These are phyloP conservation scores for Wallacemonas sp. DNA, from an alignment of 208 protist species.

Conservation along the genomic window DNA sequence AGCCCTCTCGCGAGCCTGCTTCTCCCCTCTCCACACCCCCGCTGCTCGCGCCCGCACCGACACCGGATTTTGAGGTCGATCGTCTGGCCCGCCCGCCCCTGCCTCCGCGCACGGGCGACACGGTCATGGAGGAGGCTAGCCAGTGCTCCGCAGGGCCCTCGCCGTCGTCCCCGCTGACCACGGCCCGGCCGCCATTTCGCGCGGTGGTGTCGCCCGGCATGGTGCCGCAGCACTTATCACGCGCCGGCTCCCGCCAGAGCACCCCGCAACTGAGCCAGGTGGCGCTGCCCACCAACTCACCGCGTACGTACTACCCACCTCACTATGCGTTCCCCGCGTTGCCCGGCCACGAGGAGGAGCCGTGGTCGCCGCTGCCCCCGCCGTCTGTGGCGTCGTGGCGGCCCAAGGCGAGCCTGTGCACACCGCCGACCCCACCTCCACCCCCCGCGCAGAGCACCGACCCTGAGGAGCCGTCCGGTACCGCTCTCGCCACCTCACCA, in stretches of 20 bases:
- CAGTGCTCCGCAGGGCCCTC: background rate
- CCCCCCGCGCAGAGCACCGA: too few species aligned
- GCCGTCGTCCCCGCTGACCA: background rate
- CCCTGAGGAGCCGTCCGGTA: too few species aligned
- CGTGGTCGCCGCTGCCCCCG: background rate
- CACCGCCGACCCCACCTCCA: background rate
- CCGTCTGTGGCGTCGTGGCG: background rate
- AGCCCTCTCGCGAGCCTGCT: background rate
- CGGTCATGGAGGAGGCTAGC: background rate
- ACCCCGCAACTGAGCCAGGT: conserved; percentile 5
- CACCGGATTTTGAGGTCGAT: too few species aligned
- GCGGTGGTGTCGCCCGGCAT: conserved; percentile 58
- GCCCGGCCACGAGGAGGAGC: background rate
- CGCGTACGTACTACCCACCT: too few species aligned
- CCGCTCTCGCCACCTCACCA: too few species aligned
- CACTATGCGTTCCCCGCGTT: background rate
- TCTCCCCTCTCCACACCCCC: background rate
- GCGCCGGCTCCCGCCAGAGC: conserved; percentile 17
- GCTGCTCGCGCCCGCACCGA: background rate
- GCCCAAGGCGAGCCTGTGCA: background rate
- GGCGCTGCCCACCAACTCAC: too few species aligned
- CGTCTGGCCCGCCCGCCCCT: too few species aligned
- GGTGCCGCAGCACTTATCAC: conserved; percentile 38
- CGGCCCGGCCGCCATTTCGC: conserved; percentile 34
- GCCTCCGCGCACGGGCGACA: too few species aligned